phyloP scores from a whole-genome alignment of 176 grass and related monocot genomes.

The Eleusine coracana region DNA sequence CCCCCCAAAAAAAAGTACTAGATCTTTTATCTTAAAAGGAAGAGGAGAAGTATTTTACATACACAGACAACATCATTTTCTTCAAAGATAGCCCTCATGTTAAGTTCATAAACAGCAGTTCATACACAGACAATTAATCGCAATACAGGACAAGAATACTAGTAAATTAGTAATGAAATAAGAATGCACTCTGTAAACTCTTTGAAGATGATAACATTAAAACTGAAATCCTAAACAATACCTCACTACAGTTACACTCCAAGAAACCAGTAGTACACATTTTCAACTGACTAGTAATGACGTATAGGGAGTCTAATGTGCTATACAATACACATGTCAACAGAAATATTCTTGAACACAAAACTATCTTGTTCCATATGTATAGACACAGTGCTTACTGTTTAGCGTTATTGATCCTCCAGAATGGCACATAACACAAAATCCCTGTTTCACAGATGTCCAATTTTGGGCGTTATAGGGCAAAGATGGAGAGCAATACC shows the following conservation, averaged over 20 bases:
- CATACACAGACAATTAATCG: conserved; percentile 24
- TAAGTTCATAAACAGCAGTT: conserved; percentile 97
- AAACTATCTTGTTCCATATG: background rate
- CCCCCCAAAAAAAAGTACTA: background rate
- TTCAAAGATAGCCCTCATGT: conserved; percentile 87
- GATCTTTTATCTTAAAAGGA: conserved; percentile 3
- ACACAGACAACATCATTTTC: conserved; percentile 99
- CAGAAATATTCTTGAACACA: background rate
- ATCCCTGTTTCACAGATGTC: background rate
- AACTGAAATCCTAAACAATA: conserved; percentile 18
- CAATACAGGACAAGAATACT: conserved; percentile 20
- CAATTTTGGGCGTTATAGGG: background rate
- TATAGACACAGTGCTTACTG: background rate
- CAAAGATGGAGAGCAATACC: conserved; percentile 49
- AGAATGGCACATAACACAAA: background rate
- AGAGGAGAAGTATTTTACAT: conserved; percentile 48
- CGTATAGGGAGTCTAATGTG: background rate
- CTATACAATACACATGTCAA: background rate
- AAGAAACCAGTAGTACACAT: background rate
- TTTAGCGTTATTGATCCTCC: background rate
- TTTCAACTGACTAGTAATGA: background rate
- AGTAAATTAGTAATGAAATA: background rate
- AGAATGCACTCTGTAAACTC: background rate
- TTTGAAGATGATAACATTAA: conserved; percentile 21
- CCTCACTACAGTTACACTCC: background rate